phyloP scores from a whole-genome alignment of 1,284 basidiomycete species.

The Rhodotorula mucilaginosa region DNA sequence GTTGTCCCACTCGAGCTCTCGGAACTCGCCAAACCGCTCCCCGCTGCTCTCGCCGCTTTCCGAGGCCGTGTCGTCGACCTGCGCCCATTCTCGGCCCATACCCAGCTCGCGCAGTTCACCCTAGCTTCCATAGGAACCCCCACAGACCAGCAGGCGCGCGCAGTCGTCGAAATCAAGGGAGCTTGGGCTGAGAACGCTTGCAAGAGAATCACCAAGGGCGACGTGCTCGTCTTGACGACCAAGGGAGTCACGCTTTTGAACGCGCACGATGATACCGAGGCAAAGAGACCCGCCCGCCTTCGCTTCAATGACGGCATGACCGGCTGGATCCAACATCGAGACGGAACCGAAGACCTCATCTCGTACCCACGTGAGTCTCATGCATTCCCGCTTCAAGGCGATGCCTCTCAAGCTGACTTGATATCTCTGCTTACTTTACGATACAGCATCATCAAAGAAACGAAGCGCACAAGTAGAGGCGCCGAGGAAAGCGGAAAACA shows the following conservation, averaged over 20 bases:
- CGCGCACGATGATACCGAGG: neutral
- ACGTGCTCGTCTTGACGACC: constrained; percentile 1
- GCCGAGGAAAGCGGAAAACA: too few species aligned
- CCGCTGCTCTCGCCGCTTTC: neutral
- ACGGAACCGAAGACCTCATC: constrained; percentile 6
- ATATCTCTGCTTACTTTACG: neutral
- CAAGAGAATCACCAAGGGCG: constrained; percentile 4
- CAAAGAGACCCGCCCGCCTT: neutral
- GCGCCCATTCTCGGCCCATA: constrained; percentile 8
- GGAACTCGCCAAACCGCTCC: neutral
- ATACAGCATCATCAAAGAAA: too few species aligned
- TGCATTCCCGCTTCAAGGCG: neutral
- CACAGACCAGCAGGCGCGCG: neutral
- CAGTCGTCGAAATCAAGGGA: constrained; percentile 8
- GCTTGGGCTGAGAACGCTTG: constrained; percentile 4
- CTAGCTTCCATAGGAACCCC: neutral
- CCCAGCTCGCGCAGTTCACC: neutral
- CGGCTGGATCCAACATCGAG: constrained; percentile 5
- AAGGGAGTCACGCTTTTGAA: neutral
- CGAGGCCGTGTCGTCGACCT: constrained; percentile 4
- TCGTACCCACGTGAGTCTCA: neutral
- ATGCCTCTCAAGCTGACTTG: neutral
- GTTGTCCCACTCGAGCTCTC: neutral
- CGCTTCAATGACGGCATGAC: constrained; percentile 2
- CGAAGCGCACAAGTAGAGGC: too few species aligned